Conservation (phyloP, 2,329 filamentous ascomycete species). For the Pyrenophora tritici-repentis region DNA sequence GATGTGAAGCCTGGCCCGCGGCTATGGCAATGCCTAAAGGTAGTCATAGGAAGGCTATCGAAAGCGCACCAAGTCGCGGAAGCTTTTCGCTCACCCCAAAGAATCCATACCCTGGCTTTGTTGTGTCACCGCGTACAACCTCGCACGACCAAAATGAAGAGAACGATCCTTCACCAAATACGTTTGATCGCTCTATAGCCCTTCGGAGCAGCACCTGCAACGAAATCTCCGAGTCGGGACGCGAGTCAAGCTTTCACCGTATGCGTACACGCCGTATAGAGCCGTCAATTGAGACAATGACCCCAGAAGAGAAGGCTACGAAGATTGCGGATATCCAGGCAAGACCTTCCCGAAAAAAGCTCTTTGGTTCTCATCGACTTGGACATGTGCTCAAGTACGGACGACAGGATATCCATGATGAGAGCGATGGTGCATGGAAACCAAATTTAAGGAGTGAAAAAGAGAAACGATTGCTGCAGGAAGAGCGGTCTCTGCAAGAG, state of each 20-base stretch:
- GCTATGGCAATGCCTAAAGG: neutral
- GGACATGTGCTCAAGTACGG: constrained; percentile 18
- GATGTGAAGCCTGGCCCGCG: neutral
- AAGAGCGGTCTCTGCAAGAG: constrained; percentile 15
- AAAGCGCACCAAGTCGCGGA: neutral
- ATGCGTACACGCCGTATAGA: constrained; percentile 8
- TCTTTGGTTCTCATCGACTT: constrained; percentile 26
- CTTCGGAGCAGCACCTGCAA: neutral
- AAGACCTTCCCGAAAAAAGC: constrained; percentile 45
- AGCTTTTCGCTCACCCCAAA: neutral
- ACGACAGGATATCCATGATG: constrained; percentile 24
- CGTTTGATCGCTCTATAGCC: constrained; percentile 9
- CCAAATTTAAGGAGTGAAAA: neutral
- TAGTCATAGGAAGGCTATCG: neutral
- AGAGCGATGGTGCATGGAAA: constrained; percentile 22
- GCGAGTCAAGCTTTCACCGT: constrained; percentile 14
- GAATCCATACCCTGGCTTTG: neutral
- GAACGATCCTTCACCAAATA: neutral
- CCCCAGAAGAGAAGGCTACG: constrained; percentile 19
- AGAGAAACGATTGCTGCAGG: neutral
- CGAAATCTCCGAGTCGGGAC: neutral
- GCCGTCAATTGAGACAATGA: constrained; percentile 25
- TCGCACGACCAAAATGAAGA: neutral
- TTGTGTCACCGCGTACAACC: neutral
- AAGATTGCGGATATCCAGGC: constrained; percentile 34